Base-by-base conservation (phyloP, 2,329 filamentous ascomycete genomes). In the Alternaria ventricosa region DNA sequence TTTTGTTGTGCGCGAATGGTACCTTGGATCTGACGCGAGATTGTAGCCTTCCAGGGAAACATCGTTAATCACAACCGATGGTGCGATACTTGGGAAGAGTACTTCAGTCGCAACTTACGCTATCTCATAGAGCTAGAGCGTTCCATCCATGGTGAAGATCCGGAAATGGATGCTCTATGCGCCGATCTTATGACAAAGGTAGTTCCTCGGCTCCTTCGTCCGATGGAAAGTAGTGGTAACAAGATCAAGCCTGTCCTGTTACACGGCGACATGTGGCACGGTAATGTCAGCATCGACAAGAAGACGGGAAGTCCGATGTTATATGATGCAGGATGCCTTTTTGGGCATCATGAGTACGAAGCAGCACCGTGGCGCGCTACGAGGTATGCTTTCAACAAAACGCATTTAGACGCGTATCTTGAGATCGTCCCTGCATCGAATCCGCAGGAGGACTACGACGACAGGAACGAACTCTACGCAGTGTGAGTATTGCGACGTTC, bases 161-260 rank as follows among this genome's bases (percentile, higher is more conserved):
- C 33, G 15, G 33, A n/a, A n/a, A 36, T 36, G 33, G 33, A 36
- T 36, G 33, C 33, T 3, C 33, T 36, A 9, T 36, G 0, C 4
- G 4, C 33, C 0, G 33, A n/a, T 0, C 4, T 36, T 1, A 5
- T 36, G 15, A 36, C 0, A 1, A 36, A 36, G 4, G 33, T 36
- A n/a, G 33, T 36, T 5, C 15, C 33, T 5, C 33, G 33, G 3
- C 33, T 36, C 8, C 33, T 36, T 36, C 33, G 33, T 36, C 33
- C 33, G 7, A 5, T 36, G 4, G 33, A 36, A 5, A 36, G 4
- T 2, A 13, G 33, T 5, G 33, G 33, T 5, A 36, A 36, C 33
- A 36, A 36, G 33, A 36, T 36, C 33, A 3, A 36, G 3, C 33
- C 33, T 2, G 33, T 36, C 0, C 0, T 36, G 15, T 5, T 36